A percentile compares a stretch with the other conserved stretches of the same genome.
These are phyloP conservation scores for Leptographium flavum DNA, from an alignment of 2,329 filamentous ascomycete genomes.

Conservation along the genomic window DNA sequence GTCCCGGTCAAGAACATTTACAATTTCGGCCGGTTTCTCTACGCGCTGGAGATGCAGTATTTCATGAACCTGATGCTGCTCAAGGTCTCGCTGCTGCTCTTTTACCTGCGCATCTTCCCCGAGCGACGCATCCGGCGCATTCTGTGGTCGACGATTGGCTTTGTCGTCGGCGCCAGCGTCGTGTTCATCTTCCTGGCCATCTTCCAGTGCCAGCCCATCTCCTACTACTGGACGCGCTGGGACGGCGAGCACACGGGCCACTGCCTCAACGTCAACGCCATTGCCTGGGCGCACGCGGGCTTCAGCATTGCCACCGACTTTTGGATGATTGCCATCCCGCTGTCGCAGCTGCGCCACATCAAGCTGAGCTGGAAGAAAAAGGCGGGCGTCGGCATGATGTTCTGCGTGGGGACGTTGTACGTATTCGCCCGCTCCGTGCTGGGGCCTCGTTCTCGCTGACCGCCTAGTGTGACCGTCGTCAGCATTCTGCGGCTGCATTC, in stretches of 20 bases:
- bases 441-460: background rate
- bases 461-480: constrained; percentile 19
- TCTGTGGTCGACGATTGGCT: constrained; percentile 25
- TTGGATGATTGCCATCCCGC: constrained; percentile 35
- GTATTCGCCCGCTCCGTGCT: constrained; percentile 1
- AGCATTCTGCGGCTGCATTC: constrained; percentile 18
- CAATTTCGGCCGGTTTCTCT: constrained; percentile 27
- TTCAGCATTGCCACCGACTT: constrained; percentile 37
- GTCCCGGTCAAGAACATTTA: constrained; percentile 26
- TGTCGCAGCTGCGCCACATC: constrained; percentile 25
- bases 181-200: constrained; percentile 27
- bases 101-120: constrained; percentile 41
- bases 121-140: constrained; percentile 19
- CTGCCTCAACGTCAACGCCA: constrained; percentile 32
- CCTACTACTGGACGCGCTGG: constrained; percentile 38
- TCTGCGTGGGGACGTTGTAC: constrained; percentile 26
- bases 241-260: constrained; percentile 28
- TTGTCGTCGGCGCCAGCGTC: constrained; percentile 24
- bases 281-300: constrained; percentile 34
- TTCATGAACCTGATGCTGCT: constrained; percentile 29
- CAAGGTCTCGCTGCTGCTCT: constrained; percentile 36
- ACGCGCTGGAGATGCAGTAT: constrained; percentile 26
- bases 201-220: constrained; percentile 36
- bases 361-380: constrained; percentile 31
- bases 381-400: constrained; percentile 30